Conservation (phyloP, 148 eudicot species). For the Persicaria tinctoria region DNA sequence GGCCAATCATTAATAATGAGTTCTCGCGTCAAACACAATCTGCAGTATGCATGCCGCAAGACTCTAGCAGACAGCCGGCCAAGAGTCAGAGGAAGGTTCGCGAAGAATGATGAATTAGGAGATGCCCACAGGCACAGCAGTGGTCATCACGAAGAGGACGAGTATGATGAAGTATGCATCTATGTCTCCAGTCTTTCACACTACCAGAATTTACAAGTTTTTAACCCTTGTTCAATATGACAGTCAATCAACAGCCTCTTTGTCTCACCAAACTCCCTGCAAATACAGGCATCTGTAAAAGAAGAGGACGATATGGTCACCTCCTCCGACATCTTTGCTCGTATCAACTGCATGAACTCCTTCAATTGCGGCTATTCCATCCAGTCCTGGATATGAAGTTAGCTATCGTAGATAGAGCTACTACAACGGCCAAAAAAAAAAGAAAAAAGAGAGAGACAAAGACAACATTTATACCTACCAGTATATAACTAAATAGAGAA, state of each 20-base stretch:
- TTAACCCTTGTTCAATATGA: not conserved
- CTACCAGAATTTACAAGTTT: not conserved
- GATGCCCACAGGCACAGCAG: conserved; percentile 40
- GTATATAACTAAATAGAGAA: not conserved
- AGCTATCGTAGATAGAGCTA: not conserved
- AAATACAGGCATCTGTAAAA: conserved; percentile 35
- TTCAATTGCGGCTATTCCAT: conserved; percentile 65
- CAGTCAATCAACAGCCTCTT: not conserved
- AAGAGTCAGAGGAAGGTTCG: conserved; percentile 91
- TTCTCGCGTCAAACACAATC: not conserved
- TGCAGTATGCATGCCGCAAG: conserved; percentile 93
- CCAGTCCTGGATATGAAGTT: conserved; percentile 60
- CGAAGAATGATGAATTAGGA: conserved; percentile 74
- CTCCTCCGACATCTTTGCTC: conserved; percentile 64
- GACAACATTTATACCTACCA: not conserved
- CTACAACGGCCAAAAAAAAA: not conserved
- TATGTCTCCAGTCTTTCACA: not conserved
- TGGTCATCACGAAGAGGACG: conserved; percentile 58
- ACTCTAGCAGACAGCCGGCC: conserved; percentile 94
- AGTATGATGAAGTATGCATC: conserved; percentile 47
- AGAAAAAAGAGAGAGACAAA: not conserved
- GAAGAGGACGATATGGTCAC: conserved; percentile 54
- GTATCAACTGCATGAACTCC: conserved; percentile 66
- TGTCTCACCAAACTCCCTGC: conserved; percentile 19
- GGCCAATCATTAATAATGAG: not conserved